Percentiles rank a stretch among this genome's conserved stretches.
phyloP scores from a whole-genome alignment of 805 yeast species.

The Wickerhamiella australiensis region DNA sequence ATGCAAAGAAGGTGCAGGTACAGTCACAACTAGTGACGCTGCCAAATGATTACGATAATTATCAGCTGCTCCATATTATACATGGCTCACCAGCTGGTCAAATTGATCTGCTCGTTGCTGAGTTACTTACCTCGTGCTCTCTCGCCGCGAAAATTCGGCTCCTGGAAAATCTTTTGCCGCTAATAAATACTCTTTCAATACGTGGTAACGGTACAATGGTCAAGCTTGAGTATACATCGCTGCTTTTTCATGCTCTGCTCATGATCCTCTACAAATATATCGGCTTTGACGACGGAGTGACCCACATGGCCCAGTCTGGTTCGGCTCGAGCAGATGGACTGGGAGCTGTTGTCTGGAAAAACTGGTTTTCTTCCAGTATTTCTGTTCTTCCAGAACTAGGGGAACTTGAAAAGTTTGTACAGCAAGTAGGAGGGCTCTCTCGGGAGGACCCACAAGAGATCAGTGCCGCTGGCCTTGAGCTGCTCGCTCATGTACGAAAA shows the following conservation, averaged over 20 bases:
- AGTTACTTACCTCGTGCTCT: not conserved
- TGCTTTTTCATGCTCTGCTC: not conserved
- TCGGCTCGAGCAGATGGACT: constrained; percentile 1
- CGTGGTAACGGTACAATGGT: not conserved
- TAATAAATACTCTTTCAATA: constrained; percentile 3
- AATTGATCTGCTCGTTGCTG: not conserved
- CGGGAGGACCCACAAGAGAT: not conserved
- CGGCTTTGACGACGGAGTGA: not conserved
- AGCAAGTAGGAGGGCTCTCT: not conserved
- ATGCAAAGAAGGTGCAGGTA: not conserved
- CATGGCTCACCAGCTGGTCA: not conserved
- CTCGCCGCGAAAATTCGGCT: not conserved
- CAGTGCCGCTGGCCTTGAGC: not conserved
- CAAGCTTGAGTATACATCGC: constrained; percentile 1
- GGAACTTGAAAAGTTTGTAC: not conserved
- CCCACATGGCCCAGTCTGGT: not conserved
- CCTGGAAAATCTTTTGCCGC: not conserved
- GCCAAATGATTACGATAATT: not conserved
- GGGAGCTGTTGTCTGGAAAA: not conserved
- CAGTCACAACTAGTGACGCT: not conserved
- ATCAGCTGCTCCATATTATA: not conserved
- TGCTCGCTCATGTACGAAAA: not conserved
- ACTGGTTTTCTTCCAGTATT: not conserved
- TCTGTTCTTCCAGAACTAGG: not conserved
- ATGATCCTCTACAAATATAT: not conserved